Evolutionary conservation across 2,329 filamentous ascomycete genomes (phyloP), one percentile per base, ranked within the genome.

Genomic region (Colletotrichum australisinense): DNA sequence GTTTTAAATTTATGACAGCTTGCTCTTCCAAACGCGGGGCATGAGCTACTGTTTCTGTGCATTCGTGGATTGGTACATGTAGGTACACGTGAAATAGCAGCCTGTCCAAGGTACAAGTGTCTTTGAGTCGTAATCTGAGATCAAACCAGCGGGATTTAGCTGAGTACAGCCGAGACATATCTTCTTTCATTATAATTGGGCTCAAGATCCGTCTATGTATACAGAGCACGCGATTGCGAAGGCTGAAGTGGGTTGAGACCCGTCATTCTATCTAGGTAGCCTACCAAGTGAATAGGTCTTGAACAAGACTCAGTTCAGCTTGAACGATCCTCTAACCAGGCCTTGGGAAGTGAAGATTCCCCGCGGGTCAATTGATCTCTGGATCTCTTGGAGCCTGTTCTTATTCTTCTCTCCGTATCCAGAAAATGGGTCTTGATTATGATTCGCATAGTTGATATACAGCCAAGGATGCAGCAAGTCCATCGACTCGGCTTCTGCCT

Each of bases 371-470:
- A 49, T n/a, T 0, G 7, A 7, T 8, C 0, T 49, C 19, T 49
- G 42, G 8, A 49, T 49, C 0, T 49, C 42, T 22, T 4, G 42
- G 42, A 49, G 42, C 0, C 42, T 49, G 0, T 22, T 49, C 1
- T 49, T 49, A 0, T 49, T 49, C 19, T 49, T 11, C 19, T 49
- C 19, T 1, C 42, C 42, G 0, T n/a, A 49, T 5, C 42, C 42
- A 1, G 19, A 1, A 0, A 49, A 49, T 0, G 42, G 19, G 0
- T 49, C 42, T 49, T 49, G 42, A 1, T 49, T 49, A 0, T 49
- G 4, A 0, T 49, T 49, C 7, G 42, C 42, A n/a, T 49, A 49
- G 8, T 49, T 49, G 16, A 49, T 49, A 1, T 49, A 49, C 42
- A 49, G 0, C 42, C 19, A 49, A 0, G 42, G 16, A 4, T 49